phyloP scores from a whole-genome alignment of 2,329 filamentous ascomycete species.

The Hypoxylon sp. region DNA sequence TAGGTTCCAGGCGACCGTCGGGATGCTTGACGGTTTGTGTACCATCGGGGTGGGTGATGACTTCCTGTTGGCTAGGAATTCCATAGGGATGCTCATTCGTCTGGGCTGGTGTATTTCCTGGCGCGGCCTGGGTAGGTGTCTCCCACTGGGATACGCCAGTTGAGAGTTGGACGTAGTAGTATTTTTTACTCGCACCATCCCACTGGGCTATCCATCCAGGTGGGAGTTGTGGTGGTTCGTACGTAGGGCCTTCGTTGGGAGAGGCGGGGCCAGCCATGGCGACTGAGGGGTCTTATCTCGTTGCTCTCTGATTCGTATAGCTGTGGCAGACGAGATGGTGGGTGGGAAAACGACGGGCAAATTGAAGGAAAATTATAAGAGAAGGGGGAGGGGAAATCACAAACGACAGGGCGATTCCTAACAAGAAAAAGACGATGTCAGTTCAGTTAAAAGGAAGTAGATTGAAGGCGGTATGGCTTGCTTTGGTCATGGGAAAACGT shows the following conservation, averaged over 20 bases:
- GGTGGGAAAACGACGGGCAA: constrained; percentile 17
- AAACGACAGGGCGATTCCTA: constrained; percentile 9
- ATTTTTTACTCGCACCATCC: constrained; percentile 73
- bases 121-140: constrained; percentile 73
- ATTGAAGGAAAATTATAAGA: constrained; percentile 1
- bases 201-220: constrained; percentile 77
- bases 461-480: constrained; percentile 36
- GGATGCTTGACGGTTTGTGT: constrained; percentile 70
- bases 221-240: constrained; percentile 68
- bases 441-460: constrained; percentile 13
- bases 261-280: constrained; percentile 69
- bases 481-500: constrained; percentile 33
- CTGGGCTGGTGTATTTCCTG: constrained; percentile 69
- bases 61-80: constrained; percentile 61
- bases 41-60: constrained; percentile 73
- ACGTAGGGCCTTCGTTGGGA: constrained; percentile 70
- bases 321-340: constrained; percentile 16
- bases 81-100: constrained; percentile 72
- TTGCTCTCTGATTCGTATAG: constrained; percentile 28
- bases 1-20: constrained; percentile 71
- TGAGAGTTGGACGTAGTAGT: constrained; percentile 78
- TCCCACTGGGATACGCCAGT: constrained; percentile 81
- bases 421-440: constrained; percentile 18
- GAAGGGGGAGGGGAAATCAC: background rate
- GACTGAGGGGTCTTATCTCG: constrained; percentile 43